Percentiles rank a stretch among this genome's conserved stretches.
Conservation (phyloP, 169 alveolate species). For the Eimeria acervulina region DNA sequence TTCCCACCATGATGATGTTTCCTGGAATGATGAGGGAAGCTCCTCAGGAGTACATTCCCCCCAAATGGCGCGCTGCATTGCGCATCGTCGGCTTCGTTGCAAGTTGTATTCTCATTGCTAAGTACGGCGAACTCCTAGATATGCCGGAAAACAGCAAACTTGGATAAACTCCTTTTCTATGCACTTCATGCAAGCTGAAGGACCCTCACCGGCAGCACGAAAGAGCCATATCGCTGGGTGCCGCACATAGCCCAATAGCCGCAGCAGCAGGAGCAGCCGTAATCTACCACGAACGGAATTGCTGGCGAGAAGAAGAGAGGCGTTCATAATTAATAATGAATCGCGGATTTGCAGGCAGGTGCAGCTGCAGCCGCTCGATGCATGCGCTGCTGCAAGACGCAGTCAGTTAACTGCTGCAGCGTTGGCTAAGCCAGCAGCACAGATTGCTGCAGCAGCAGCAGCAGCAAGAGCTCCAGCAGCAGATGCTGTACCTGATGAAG, state of each 20-base stretch:
- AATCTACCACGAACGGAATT: no score
- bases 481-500: no score
- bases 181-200: background rate
- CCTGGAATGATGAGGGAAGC: constrained; percentile 81
- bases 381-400: background rate
- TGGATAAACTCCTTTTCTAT: background rate
- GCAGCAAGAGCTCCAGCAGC: no score
- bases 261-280: constrained; percentile 2
- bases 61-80: constrained; percentile 78
- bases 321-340: no score
- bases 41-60: constrained; percentile 78
- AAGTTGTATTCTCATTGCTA: constrained; percentile 70
- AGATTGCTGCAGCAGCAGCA: background rate
- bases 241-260: background rate
- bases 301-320: no score
- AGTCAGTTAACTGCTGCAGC: background rate
- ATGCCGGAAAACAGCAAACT: constrained; percentile 83
- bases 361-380: no score
- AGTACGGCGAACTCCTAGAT: constrained; percentile 79
- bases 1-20: constrained; percentile 63
- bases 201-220: background rate
- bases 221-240: background rate
- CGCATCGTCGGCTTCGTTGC: constrained; percentile 82
- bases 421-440: no score
- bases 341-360: no score